Base-by-base conservation (phyloP, 2,329 filamentous ascomycete species). In the Rhynchosporium agropyri region DNA sequence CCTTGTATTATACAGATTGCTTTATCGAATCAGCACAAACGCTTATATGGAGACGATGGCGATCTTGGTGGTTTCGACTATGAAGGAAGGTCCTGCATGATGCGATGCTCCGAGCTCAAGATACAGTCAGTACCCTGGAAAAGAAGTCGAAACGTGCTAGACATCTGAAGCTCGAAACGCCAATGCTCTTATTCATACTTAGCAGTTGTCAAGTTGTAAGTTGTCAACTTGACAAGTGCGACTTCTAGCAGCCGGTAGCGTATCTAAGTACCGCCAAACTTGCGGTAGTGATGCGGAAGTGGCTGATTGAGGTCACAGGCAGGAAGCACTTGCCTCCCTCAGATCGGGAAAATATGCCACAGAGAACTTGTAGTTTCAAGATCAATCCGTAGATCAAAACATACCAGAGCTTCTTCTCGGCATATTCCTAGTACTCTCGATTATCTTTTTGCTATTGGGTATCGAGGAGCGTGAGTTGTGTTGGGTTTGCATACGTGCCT, bases 11-110 rank as follows among this genome's bases (percentile, higher is more conserved):
- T n/a, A n/a, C 43, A 12, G 43, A 6, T 6, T n/a, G 10, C 15
- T 8, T 13, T 42, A 8, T 8, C 51, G 51, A 40, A 55, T 42
- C 4, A 36, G 51, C 51, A 55, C 20, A 20, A 20, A 20, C 20
- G 20, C 20, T 20, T 20, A 1, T 9, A 40, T 40, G 29, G 36
- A 9, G n/a, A 42, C 38, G 28, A 43, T 26, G 40, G 36, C 38
- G 38, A 56, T 56, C 53, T 56, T 43, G 28, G 20, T 43, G 38
- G 20, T 26, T 53, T 53, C 42, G 20, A 15, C 5, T 43, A 10
- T 43, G 20, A 43, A 36, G 36, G 20, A 43, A 36, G 36, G 40
- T 43, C 36, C 53, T 20, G 20, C 38, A 56, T 26, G 36, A 42
- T 40, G 8, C 10, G 40, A 43, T 43, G 12, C 3, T 15, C 20